These are phyloP conservation scores for Pythium phragmiticola DNA, from an alignment of 352 stramenopile species.

Conservation along the genomic window DNA sequence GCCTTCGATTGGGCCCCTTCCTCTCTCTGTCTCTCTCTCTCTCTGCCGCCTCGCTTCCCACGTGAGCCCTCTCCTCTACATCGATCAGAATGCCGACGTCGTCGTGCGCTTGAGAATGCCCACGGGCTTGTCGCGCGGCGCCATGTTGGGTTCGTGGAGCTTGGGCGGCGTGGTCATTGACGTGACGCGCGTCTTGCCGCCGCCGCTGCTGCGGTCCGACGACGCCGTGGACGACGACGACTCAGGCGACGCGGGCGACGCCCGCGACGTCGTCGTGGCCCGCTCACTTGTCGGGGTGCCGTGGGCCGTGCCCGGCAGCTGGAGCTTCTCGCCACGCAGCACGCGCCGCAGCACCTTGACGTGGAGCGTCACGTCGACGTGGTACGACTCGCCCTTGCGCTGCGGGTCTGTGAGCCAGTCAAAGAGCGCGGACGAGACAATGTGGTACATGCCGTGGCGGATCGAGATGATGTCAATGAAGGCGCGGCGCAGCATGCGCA, in stretches of 20 bases:
- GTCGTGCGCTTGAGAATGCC: constrained; percentile 50
- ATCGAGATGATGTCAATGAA: constrained; percentile 77
- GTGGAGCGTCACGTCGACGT: constrained; percentile 50
- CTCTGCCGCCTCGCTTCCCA: too few species aligned
- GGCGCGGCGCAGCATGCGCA: constrained; percentile 65
- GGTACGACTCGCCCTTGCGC: constrained; percentile 62
- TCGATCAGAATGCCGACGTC: too few species aligned
- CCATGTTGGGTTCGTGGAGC: constrained; percentile 32
- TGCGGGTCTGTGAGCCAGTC: constrained; percentile 61
- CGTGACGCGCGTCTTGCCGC: constrained; percentile 22
- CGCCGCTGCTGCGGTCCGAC: constrained; percentile 19
- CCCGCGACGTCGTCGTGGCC: constrained; percentile 24
- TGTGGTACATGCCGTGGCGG: constrained; percentile 60
- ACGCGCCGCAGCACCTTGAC: constrained; percentile 44
- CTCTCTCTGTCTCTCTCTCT: constrained; percentile 5
- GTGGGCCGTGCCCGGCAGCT: constrained; percentile 20
- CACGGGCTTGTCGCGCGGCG: constrained; percentile 42
- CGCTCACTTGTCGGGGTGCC: not conserved
- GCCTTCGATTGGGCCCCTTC: constrained; percentile 13
- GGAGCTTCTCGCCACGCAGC: constrained; percentile 30
- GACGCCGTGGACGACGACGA: constrained; percentile 22
- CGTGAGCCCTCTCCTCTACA: too few species aligned
- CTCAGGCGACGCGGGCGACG: constrained; percentile 22
- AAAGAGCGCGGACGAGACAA: constrained; percentile 68
- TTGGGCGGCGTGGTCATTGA: constrained; percentile 24